Evolutionary conservation across 2,329 filamentous ascomycete genomes (phyloP).

Genomic region (Colletotrichum noveboracense): DNA sequence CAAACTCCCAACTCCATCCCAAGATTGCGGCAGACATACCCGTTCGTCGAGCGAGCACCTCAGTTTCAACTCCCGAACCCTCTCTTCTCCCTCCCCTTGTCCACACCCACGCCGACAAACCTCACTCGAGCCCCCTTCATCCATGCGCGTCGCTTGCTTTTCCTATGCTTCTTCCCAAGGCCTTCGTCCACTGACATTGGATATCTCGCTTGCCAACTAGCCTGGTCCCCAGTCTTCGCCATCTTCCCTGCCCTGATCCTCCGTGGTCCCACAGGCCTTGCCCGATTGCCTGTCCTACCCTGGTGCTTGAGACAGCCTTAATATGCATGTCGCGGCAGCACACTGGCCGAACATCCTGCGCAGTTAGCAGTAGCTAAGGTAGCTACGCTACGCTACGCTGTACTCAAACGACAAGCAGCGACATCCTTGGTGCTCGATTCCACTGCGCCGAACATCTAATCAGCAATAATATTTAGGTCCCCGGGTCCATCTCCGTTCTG

Average conservation of each 20-base stretch:
- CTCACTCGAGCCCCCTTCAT: not conserved
- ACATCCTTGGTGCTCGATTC: conserved; percentile 22
- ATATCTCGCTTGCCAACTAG: conserved; percentile 22
- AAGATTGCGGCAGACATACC: not conserved
- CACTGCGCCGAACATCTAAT: conserved; percentile 15
- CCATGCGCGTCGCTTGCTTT: conserved; percentile 5
- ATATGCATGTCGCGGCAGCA: conserved; percentile 18
- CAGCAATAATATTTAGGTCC: conserved; percentile 15
- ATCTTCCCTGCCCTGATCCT: conserved; percentile 22
- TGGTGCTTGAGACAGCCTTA: conserved; percentile 21
- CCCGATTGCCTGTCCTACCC: conserved; percentile 15
- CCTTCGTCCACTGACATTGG: conserved; percentile 20
- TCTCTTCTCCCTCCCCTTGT: not conserved
- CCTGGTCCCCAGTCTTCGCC: conserved; percentile 18
- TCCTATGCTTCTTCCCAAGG: not conserved
- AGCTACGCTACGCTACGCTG: not conserved
- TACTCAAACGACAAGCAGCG: conserved; percentile 7
- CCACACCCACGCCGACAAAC: not conserved
- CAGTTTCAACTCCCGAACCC: not conserved
- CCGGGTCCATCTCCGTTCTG: conserved; percentile 14
- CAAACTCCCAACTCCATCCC: not conserved
- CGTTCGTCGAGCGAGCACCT: not conserved
- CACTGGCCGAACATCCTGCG: conserved; percentile 8
- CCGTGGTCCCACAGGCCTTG: conserved; percentile 16
- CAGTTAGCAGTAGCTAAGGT: not conserved